Evolutionary conservation across 2,329 filamentous ascomycete species (phyloP), one percentile per base, ranked within the genome.

Genomic region (Cladosporium cucumerinum): DNA sequence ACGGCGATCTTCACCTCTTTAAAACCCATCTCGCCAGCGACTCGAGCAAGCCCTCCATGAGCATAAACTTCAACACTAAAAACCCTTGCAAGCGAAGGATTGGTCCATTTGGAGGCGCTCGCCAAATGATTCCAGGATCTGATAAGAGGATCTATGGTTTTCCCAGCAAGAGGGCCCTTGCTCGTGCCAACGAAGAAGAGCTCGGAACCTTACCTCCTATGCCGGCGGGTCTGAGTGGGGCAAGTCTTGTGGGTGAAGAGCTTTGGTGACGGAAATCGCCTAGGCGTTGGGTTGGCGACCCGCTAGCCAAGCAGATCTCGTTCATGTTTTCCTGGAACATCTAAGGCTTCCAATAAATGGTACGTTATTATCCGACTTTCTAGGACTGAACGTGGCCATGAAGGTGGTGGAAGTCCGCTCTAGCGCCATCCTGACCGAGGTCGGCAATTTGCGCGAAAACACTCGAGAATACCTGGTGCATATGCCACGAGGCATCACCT

Each of bases 61-160:
- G 48, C 25, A 30, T 32, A 30, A 30, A 25, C 46, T 58, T 28
- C 34, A 25, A 46, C 49, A 49, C 60, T 62, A 62, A 48, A 48
- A 55, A 25, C 60, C 34, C 34, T 62, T 55, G 16, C 23, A 55
- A 23, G 39, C 60, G 49, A 62, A 62, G 60, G 49, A 62, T 21
- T 16, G 49, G 21, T 21, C 49, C 51, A 62, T 51, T 12, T 25
- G 39, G 43, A 46, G 48, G 49, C 49, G 21, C 32, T 62, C 32
- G 60, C 60, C 60, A 62, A 62, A 30, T 30, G 32, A 55, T 54
- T 34, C 60, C 60, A 54, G 49, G 60, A 62, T 62, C 60, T 62
- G 60, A 62, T 62, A 62, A 62, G 60, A 62, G 21, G 34, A 62
- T 52, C 60, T 46, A 55, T 62, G 49, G 34, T 12, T 12, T 55